Conservation (phyloP, 73 alveolate species). For the Symbiodinium pilosum region DNA sequence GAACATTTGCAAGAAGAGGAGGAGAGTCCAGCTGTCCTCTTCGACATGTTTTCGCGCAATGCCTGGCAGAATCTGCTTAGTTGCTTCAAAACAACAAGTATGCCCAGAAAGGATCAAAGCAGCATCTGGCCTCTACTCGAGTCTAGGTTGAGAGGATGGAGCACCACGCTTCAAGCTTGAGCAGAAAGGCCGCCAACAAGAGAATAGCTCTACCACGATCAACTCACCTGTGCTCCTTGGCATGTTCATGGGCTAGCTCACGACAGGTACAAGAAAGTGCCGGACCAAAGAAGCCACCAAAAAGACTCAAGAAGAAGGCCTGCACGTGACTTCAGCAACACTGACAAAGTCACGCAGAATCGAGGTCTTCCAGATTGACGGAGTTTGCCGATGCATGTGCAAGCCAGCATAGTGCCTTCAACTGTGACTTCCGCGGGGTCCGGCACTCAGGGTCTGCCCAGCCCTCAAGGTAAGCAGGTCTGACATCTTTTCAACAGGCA, state of each 20-base stretch:
- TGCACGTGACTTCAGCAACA: too few species aligned
- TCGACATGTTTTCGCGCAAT: not conserved
- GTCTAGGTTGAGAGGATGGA: not conserved
- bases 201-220: too few species aligned
- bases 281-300: conserved; percentile 84
- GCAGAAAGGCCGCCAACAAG: not conserved
- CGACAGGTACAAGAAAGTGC: not conserved
- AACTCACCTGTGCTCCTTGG: too few species aligned
- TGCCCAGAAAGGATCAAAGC: too few species aligned
- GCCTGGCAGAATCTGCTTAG: not conserved
- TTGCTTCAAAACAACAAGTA: too few species aligned
- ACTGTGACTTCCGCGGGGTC: conserved; percentile 76
- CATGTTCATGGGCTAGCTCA: not conserved
- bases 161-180: not conserved
- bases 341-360: too few species aligned
- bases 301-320: conserved; percentile 91
- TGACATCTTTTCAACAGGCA: too few species aligned
- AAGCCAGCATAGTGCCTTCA: conserved; percentile 14
- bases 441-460: conserved; percentile 95
- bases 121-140: not conserved
- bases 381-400: not conserved
- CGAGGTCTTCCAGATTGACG: too few species aligned
- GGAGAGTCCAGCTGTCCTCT: conserved; percentile 9
- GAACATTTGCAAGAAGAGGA: too few species aligned
- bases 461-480: conserved; percentile 11